Conservation (phyloP, 2,329 filamentous ascomycete species). For the Trichoderma citrinoviride region DNA sequence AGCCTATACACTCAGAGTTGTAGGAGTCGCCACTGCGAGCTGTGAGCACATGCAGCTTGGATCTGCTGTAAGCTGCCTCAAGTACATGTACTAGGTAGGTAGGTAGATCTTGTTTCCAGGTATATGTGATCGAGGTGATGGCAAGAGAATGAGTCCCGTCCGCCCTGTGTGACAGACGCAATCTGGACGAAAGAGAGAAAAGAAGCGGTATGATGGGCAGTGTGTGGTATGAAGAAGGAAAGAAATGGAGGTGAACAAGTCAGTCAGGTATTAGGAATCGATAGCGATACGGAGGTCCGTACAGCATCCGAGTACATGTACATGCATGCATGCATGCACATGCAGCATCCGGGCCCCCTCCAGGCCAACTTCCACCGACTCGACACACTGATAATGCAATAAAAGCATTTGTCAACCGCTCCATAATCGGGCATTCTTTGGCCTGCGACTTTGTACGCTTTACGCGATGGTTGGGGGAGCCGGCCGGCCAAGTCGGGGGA, state of each 20-base stretch:
- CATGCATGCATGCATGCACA: neutral
- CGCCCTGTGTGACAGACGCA: no score
- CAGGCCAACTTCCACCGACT: neutral
- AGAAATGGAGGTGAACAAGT: slow-evolving; percentile 8
- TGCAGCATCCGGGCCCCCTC: slow-evolving; percentile 1
- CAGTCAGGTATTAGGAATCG: neutral
- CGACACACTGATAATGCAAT: slow-evolving; percentile 12
- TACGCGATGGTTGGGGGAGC: slow-evolving; percentile 6
- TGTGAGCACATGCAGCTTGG: neutral
- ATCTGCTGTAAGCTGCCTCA: no score
- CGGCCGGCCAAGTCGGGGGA: slow-evolving; percentile 10
- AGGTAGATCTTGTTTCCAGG: no score
- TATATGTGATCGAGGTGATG: no score
- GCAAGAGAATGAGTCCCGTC: no score
- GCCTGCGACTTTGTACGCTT: neutral
- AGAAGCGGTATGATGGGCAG: no score
- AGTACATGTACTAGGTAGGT: no score
- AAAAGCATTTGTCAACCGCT: slow-evolving; percentile 15
- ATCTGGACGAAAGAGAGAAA: no score
- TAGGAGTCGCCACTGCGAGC: neutral
- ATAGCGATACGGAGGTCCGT: slow-evolving; percentile 2
- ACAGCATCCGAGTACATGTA: no score
- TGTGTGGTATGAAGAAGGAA: neutral
- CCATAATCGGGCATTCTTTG: slow-evolving; percentile 5
- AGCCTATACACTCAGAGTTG: no score